Conservation (phyloP, 2,329 filamentous ascomycete genomes). For the Zasmidium angulare region DNA sequence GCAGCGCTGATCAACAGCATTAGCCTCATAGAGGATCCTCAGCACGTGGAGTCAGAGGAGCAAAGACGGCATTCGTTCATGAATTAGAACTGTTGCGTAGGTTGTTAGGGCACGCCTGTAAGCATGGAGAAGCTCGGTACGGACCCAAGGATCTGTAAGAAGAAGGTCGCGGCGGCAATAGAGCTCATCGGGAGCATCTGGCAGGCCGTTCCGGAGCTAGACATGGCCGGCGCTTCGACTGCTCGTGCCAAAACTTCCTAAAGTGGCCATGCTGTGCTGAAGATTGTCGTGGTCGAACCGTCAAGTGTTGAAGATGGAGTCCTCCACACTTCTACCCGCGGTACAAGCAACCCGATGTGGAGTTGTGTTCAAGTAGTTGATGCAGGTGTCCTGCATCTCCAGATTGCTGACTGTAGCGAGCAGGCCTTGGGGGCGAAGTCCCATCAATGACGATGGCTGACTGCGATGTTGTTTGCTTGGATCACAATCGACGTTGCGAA, state of each 20-base stretch:
- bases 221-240: neutral
- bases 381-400: too few relatives aligned
- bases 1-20: neutral
- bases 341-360: neutral
- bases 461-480: neutral
- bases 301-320: neutral
- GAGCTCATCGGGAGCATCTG: neutral
- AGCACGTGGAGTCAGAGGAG: neutral
- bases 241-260: slow-evolving; percentile 2
- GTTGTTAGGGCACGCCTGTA: neutral
- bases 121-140: neutral
- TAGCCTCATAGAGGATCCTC: neutral
- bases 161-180: slow-evolving; percentile 4
- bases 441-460: neutral
- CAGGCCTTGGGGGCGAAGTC: neutral
- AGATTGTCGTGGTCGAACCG: neutral
- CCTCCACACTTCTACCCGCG: neutral
- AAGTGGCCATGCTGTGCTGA: neutral
- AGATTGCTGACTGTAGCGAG: neutral
- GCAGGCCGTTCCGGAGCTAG: slow-evolving; percentile 1
- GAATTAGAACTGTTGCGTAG: neutral
- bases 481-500: neutral
- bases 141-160: neutral
- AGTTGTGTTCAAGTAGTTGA: neutral
- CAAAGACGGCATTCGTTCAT: neutral